phyloP scores from a whole-genome alignment of 2,329 filamentous ascomycete species.

The Meredithiella fracta region DNA sequence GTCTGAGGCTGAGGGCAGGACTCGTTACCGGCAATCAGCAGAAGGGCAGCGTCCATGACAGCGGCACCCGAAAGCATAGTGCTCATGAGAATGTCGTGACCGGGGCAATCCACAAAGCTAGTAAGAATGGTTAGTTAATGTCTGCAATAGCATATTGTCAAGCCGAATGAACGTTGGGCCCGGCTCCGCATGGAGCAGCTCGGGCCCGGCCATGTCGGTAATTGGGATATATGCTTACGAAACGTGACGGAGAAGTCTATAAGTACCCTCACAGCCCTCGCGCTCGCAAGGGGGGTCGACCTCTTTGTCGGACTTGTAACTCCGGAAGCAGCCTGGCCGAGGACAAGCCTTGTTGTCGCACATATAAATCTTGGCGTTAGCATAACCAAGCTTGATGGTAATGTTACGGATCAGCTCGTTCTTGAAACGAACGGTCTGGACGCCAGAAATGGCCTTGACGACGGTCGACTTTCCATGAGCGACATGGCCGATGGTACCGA shows the following conservation, averaged over 20 bases:
- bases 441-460: slow-evolving; percentile 96
- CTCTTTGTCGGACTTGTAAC: slow-evolving; percentile 98
- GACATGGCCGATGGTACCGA: slow-evolving; percentile 95
- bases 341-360: slow-evolving; percentile 87
- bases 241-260: slow-evolving; percentile 77
- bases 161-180: background rate
- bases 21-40: slow-evolving; percentile 97
- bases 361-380: slow-evolving; percentile 99
- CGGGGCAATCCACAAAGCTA: slow-evolving; percentile 94
- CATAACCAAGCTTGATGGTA: slow-evolving; percentile 98
- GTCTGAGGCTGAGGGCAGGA: slow-evolving; percentile 96
- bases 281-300: slow-evolving; percentile 91
- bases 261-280: slow-evolving; percentile 75
- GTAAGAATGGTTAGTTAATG: slow-evolving; percentile 17
- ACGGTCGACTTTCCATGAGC: slow-evolving; percentile 98
- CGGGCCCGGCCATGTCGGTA: background rate
- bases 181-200: background rate
- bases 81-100: slow-evolving; percentile 99
- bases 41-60: slow-evolving; percentile 95
- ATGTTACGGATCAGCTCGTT: slow-evolving; percentile 99
- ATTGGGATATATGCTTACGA: slow-evolving; percentile 44
- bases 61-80: slow-evolving; percentile 99
- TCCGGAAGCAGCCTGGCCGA: slow-evolving; percentile 85
- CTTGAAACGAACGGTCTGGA: slow-evolving; percentile 98
- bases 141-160: background rate